A percentile compares a stretch with the other conserved stretches of the same genome.
phyloP scores from a whole-genome alignment of 2,329 filamentous ascomycete genomes.

The Xylaria sp. region DNA sequence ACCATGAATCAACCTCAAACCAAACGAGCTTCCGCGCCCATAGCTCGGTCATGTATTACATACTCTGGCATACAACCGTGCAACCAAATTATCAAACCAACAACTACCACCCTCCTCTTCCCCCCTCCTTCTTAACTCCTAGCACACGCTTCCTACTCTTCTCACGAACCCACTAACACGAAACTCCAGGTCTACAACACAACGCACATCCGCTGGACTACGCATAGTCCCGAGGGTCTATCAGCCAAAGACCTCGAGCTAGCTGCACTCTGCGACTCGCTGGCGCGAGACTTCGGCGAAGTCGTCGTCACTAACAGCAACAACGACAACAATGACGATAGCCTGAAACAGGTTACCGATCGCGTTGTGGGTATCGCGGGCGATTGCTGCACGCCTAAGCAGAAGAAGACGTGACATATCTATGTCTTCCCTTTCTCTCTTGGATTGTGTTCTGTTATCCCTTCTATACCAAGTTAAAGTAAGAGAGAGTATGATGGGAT shows the following conservation, averaged over 20 bases:
- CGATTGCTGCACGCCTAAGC: conserved; percentile 65
- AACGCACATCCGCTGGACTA: conserved; percentile 78
- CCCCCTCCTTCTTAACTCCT: not conserved
- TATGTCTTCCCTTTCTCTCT: not conserved
- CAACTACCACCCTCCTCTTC: not conserved
- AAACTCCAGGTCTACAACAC: conserved; percentile 73
- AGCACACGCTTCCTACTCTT: not conserved
- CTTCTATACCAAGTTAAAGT: not conserved
- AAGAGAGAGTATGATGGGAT: no score
- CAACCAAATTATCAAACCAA: not conserved
- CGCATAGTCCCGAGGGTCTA: conserved; percentile 74
- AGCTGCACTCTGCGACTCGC: conserved; percentile 70
- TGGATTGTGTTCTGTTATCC: not conserved
- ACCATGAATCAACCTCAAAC: not conserved
- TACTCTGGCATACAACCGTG: not conserved
- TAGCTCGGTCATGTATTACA: not conserved
- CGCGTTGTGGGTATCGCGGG: conserved; percentile 58
- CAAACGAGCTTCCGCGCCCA: not conserved
- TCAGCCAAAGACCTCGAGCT: conserved; percentile 71
- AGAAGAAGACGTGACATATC: conserved; percentile 47
- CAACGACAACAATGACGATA: conserved; percentile 13
- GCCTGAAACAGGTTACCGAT: conserved; percentile 59
- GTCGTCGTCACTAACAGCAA: conserved; percentile 46
- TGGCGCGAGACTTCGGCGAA: conserved; percentile 69
- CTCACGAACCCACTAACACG: conserved; percentile 24